Base-by-base conservation (phyloP, 1,284 basidiomycete genomes). In the Cerioporus squamosus region DNA sequence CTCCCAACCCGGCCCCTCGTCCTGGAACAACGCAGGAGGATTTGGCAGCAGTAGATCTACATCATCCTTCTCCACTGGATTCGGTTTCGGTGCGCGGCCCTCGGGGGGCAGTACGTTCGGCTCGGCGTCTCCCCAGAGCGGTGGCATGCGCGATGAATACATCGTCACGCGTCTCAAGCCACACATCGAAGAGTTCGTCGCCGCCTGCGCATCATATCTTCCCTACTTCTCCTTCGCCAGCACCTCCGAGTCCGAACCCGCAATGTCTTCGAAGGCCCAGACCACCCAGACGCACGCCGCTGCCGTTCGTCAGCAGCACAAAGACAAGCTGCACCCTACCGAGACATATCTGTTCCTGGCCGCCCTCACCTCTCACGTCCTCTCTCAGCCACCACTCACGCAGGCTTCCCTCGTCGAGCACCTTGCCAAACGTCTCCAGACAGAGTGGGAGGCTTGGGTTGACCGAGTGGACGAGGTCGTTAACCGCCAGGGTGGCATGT, bases 181-280 rank as follows among this genome's bases (percentile, higher is more conserved):
- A 20, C 85, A 87, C 69, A 85, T 92, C 52, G 75, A 80, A 51
- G 90, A 92, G 51, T 93, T 91, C 63, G 84, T 88, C 31, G 81
- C 90, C 3, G 82, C 87, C 17, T 89, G 83, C 70, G 81, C 84
- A 68, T 87, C 91, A 8, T 93, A 93, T 68, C 82, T 93, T 47
- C 90, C 90, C 2, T 93, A 93, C 71, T 93, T 93, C 2, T 93
- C 93, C 71, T 93, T 93, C 70, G 89, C 90, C 20, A 85, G 82
- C 64, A 72, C 81, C 45, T 69, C 81, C 18, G 57, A 74, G 15
- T 18, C 53, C 17, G 57, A 59, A 8, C 57, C 70, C 61, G 60
- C 70, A 50, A 66, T 68, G 62, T 61, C 68, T 26, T 65, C 68
- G 54, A 63, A 59, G 47, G 53, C 61, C 50, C 78, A 65, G 65